phyloP scores from a whole-genome alignment of 345 rosid species.

The Citrus glauca region DNA sequence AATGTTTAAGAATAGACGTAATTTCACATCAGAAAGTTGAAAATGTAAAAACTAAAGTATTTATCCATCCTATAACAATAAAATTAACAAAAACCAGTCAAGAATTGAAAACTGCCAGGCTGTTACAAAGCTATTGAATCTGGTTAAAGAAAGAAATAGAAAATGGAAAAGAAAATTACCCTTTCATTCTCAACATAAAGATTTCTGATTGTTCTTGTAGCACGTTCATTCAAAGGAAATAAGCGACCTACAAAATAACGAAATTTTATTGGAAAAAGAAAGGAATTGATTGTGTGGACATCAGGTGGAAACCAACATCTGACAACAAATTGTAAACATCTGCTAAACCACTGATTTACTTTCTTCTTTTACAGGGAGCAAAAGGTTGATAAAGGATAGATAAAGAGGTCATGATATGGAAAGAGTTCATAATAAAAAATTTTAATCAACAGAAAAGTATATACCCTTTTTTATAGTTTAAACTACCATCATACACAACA shows the following conservation, averaged over 20 bases:
- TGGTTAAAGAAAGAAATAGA: background rate
- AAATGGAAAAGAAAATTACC: slow-evolving; percentile 37
- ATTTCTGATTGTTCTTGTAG: slow-evolving; percentile 80
- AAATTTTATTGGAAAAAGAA: background rate
- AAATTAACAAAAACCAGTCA: background rate
- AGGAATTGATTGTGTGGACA: background rate
- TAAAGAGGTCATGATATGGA: background rate
- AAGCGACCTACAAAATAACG: slow-evolving; percentile 48
- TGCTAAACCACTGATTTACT: background rate
- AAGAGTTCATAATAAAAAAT: background rate
- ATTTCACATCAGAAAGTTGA: background rate
- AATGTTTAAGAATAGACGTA: background rate
- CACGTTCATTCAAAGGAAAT: slow-evolving; percentile 83
- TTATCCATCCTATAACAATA: background rate
- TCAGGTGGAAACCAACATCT: slow-evolving; percentile 1
- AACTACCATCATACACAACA: background rate
- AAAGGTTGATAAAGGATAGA: background rate
- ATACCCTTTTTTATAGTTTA: background rate
- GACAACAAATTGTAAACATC: background rate
- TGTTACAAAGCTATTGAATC: background rate
- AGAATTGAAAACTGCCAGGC: background rate
- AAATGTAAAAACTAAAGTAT: background rate
- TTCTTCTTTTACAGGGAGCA: background rate
- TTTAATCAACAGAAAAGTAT: background rate
- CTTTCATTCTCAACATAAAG: slow-evolving; percentile 96